phyloP scores from a whole-genome alignment of 140 eudicot species.

The Oenanthe javanica region DNA sequence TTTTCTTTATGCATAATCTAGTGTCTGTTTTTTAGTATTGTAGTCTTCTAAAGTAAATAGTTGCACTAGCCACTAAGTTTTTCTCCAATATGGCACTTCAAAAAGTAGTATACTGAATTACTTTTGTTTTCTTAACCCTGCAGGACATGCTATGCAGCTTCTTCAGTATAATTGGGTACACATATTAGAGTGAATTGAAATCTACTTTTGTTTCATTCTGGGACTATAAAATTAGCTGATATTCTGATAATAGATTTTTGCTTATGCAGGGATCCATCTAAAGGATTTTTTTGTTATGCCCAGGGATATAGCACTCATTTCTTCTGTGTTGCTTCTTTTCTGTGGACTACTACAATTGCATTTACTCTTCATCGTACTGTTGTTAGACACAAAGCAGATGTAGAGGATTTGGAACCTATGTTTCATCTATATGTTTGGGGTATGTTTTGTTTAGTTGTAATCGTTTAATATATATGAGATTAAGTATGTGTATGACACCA shows the following conservation, averaged over 20 bases:
- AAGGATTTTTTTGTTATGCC: constrained; percentile 95
- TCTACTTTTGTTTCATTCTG: constrained; percentile 13
- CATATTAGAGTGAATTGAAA: constrained; percentile 15
- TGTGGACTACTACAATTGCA: constrained; percentile 96
- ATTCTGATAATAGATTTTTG: not conserved
- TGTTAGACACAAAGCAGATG: constrained; percentile 94
- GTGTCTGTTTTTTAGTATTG: not conserved
- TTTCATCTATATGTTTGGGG: constrained; percentile 99
- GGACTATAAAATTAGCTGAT: constrained; percentile 12
- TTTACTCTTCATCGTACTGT: constrained; percentile 97
- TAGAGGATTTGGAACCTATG: constrained; percentile 97
- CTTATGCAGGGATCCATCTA: constrained; percentile 89
- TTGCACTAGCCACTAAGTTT: not conserved
- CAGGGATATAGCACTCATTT: constrained; percentile 97
- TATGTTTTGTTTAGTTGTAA: constrained; percentile 27
- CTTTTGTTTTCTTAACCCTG: constrained; percentile 20
- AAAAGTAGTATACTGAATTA: constrained; percentile 16
- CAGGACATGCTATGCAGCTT: constrained; percentile 99
- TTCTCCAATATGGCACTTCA: not conserved
- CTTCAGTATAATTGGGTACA: constrained; percentile 93
- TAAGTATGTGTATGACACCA: not conserved
- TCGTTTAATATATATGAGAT: not conserved
- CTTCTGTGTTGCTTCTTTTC: constrained; percentile 89
- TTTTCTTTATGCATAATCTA: not conserved
- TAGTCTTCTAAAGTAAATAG: not conserved